Evolutionary conservation across 2,329 filamentous ascomycete genomes (phyloP).

Genomic region (Alternaria incomplexa): DNA sequence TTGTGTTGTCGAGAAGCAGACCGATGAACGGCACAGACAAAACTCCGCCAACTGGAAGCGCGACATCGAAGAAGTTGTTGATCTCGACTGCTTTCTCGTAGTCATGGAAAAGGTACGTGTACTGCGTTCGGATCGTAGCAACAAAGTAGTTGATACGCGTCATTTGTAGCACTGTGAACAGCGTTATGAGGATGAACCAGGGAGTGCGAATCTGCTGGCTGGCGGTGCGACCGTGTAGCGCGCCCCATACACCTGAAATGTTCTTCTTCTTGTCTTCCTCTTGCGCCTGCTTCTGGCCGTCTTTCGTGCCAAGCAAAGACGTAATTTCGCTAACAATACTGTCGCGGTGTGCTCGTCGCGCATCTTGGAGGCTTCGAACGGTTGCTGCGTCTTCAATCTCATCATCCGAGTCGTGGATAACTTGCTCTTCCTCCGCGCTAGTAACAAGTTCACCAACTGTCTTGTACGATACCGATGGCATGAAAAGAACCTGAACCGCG

Average conservation of each 20-base stretch:
- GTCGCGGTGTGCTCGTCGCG: conserved; percentile 66
- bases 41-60: conserved; percentile 81
- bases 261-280: conserved; percentile 72
- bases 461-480: conserved; percentile 57
- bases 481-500: conserved; percentile 54
- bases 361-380: conserved; percentile 56
- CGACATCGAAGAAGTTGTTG: conserved; percentile 86
- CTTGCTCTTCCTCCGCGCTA: conserved; percentile 63
- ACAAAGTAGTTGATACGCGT: conserved; percentile 93
- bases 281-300: conserved; percentile 67
- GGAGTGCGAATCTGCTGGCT: conserved; percentile 75
- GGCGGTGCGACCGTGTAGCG: conserved; percentile 76
- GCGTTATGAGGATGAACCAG: conserved; percentile 84
- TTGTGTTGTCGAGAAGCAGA: conserved; percentile 75
- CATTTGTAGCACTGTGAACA: conserved; percentile 73
- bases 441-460: conserved; percentile 78
- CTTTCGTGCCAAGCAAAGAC: conserved; percentile 70
- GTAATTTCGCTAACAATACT: conserved; percentile 74
- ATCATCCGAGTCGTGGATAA: conserved; percentile 62
- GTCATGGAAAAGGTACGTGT: conserved; percentile 74
- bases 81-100: conserved; percentile 67
- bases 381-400: conserved; percentile 58
- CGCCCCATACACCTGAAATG: conserved; percentile 82
- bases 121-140: conserved; percentile 83
- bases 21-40: conserved; percentile 89